Base-by-base conservation (phyloP, 148 eudicot genomes). In the Chenopodium suecicum region DNA sequence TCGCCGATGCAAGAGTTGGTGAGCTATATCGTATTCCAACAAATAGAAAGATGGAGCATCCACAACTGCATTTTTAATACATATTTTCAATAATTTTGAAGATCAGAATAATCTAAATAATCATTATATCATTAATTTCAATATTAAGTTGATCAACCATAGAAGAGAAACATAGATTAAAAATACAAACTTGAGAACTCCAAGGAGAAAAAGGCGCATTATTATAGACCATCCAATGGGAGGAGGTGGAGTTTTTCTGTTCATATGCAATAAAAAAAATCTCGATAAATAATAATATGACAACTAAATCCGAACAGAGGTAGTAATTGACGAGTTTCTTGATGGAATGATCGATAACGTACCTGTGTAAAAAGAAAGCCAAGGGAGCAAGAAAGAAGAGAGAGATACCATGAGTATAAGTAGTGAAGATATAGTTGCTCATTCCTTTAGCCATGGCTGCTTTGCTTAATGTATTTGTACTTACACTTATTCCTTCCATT, bases 391-490 rank as follows among this genome's bases (percentile, higher is more conserved):
- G 74, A 79, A 83, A 70, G 83, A 77, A 22, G 67, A 82, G 17
- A 34, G 86, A 82, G 7, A 85, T 17, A 52, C 47, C 86, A 66
- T 86, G 88, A 22, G 83, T 64, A 46, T 90, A 90, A 81, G 81
- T 84, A 54, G 83, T 80, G 67, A 79, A 85, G 19, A 86, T 65
- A 78, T 74, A 90, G 69, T 79, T 88, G 67, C 86, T 86, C 83
- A 90, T 78, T 27, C 92, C 91, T 37, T 79, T 84, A 2, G 83
- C 76, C 87, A 88, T 88, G 65, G 92, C 92, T 1, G 81, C 84
- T 79, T 90, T 88, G 66, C 85, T 65, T 16, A 86, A 60, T 0
- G 87, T 80, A 75, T 64, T 79, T 34, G 80, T 66, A 0, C 88
- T 83, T 6, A 88, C 92, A 74, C 87, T 82, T 70, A 85, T 73